Evolutionary conservation across 139 green algal genomes (phyloP).

Genomic region (Chlorella vulgaris): DNA sequence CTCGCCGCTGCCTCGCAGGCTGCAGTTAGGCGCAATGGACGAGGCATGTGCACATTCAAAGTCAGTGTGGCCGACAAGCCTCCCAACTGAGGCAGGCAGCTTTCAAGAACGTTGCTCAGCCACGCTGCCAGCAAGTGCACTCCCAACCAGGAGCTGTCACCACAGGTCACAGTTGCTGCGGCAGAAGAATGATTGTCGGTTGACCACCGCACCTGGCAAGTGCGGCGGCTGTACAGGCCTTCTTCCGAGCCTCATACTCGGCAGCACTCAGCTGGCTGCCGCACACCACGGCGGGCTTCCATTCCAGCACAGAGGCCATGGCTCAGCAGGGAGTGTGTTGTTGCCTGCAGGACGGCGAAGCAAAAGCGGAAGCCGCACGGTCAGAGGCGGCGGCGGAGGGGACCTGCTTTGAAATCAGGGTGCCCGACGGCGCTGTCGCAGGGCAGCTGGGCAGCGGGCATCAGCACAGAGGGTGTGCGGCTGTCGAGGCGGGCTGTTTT

Average conservation of each 20-base stretch:
- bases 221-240: conserved; percentile 18
- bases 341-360: neutral
- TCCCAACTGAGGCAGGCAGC: too few relatives aligned
- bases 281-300: conserved; percentile 20
- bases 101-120: too few relatives aligned
- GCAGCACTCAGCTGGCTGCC: conserved; percentile 23
- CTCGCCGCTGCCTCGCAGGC: conserved; percentile 22
- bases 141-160: too few relatives aligned
- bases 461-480: too few relatives aligned
- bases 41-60: too few relatives aligned
- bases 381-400: neutral
- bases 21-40: neutral
- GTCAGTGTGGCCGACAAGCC: too few relatives aligned
- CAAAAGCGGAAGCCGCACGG: neutral
- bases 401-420: neutral
- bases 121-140: too few relatives aligned
- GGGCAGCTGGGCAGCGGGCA: too few relatives aligned
- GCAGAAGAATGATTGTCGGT: too few relatives aligned
- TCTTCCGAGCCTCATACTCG: conserved; percentile 10
- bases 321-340: neutral
- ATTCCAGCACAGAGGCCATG: conserved; percentile 34
- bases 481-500: too few relatives aligned
- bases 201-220: conserved; percentile 33
- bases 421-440: neutral
- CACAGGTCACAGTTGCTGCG: too few relatives aligned